Base-by-base conservation (phyloP, 768 basidiomycete species). In the Trametes elegans region DNA sequence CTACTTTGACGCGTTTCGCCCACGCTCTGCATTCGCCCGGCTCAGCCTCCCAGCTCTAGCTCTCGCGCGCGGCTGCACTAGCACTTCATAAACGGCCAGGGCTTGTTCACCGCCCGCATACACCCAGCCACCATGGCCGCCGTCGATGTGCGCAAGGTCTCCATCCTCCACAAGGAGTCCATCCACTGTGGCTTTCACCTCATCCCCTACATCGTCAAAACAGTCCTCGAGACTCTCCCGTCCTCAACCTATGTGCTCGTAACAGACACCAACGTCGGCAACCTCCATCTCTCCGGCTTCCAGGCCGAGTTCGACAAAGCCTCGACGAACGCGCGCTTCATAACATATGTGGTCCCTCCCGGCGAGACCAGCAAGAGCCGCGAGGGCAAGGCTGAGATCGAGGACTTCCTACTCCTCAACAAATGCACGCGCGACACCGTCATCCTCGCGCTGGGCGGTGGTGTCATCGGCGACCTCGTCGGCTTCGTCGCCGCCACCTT, bases 401-500 rank as follows among this genome's bases (percentile, higher is more conserved):
- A 98, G 68, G 96, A 99, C 71, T 98, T 87, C 71, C 75, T 99
- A 40, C 76, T 98, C 52, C 76, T 85, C 16, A 84, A 95, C 64
- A 83, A 82, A 69, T 97, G 94, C 67, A 97, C 95, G 2, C 76
- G 97, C 55, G 95, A 96, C 70, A 94, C 90, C 3, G 92, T 99
- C 58, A 77, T 98, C 52, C 73, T 99, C 49, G 96, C 95, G 0
- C 79, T 99, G 21, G 97, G 97, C 28, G 96, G 97, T 29, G 97
- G 97, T 26, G 97, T 99, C 51, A 91, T 99, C 55, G 97, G 97
- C 11, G 96, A 99, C 73, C 78, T 98, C 19, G 87, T 94, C 53
- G 97, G 97, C 28, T 99, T 96, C 64, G 93, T 97, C 54, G 91
- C 97, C 23, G 91, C 97, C 2, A 98, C 96, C 11, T 96, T 96